Percentiles rank a stretch among this genome's conserved stretches.
Conservation (phyloP, 345 rosid species). For the Populus deltoides region DNA sequence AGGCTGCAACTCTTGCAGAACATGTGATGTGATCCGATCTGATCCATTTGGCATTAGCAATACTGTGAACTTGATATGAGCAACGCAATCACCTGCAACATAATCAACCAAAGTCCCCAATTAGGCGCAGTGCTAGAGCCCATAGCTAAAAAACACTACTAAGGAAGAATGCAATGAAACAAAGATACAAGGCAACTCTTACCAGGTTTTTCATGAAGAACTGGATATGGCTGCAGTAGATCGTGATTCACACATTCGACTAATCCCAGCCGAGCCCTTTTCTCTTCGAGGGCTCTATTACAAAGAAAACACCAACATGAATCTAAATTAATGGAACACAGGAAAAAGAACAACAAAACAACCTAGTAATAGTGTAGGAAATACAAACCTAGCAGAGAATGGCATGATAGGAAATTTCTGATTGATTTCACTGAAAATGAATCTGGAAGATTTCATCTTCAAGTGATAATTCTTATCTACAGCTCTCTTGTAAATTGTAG, state of each 20-base stretch:
- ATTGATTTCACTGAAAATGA: constrained; percentile 86
- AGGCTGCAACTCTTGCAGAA: constrained; percentile 74
- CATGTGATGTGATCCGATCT: constrained; percentile 76
- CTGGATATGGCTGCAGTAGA: constrained; percentile 92
- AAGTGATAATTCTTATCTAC: constrained; percentile 78
- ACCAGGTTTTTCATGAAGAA: constrained; percentile 96
- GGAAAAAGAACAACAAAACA: background rate
- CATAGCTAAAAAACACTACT: background rate
- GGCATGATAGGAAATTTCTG: constrained; percentile 84
- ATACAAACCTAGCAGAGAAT: constrained; percentile 73
- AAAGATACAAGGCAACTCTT: constrained; percentile 5
- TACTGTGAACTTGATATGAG: constrained; percentile 89
- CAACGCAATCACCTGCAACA: constrained; percentile 73
- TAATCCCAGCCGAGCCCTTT: constrained; percentile 87
- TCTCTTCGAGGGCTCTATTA: constrained; percentile 92
- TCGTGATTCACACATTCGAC: constrained; percentile 98
- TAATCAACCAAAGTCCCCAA: background rate
- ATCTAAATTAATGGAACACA: background rate
- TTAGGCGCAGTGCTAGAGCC: background rate
- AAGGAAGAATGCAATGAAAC: background rate
- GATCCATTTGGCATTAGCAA: constrained; percentile 97
- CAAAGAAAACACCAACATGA: background rate
- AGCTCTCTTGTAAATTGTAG: constrained; percentile 89
- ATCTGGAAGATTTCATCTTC: constrained; percentile 98
- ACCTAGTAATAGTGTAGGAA: background rate